Evolutionary conservation across 371 early-diverging fungal genomes (phyloP).

Genomic region (Mortierella sp.): DNA sequence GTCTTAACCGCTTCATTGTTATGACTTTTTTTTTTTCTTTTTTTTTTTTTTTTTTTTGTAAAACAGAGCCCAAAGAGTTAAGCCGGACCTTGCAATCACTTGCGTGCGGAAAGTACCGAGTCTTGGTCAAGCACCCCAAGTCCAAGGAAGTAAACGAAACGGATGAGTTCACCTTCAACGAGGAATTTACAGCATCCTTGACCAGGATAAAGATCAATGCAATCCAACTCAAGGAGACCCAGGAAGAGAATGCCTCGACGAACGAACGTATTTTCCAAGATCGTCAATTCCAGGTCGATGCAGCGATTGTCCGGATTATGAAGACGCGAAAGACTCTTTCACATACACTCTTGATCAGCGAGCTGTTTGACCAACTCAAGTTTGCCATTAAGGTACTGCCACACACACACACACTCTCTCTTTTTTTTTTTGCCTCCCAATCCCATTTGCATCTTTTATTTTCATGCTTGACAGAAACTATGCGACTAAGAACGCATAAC

Average conservation of each 20-base stretch:
- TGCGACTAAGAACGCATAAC: no score
- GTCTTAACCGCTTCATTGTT: not conserved
- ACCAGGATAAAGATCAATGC: slow-evolving; percentile 83
- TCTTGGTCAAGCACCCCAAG: slow-evolving; percentile 74
- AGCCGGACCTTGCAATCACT: slow-evolving; percentile 84
- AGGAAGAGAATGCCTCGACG: slow-evolving; percentile 78
- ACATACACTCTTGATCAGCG: slow-evolving; percentile 76
- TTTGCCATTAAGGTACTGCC: slow-evolving; percentile 83
- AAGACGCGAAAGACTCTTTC: slow-evolving; percentile 81
- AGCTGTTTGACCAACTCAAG: slow-evolving; percentile 78
- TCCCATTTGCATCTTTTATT: not conserved
- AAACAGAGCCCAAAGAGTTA: slow-evolving; percentile 78
- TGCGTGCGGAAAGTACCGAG: slow-evolving; percentile 80
- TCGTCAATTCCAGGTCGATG: slow-evolving; percentile 89
- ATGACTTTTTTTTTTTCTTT: not conserved
- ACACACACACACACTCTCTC: no score
- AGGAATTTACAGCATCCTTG: slow-evolving; percentile 68
- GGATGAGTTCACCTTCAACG: slow-evolving; percentile 76
- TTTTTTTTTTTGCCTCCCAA: no score
- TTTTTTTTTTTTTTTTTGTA: not conserved
- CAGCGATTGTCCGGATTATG: slow-evolving; percentile 95
- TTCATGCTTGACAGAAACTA: no score
- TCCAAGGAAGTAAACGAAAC: slow-evolving; percentile 64
- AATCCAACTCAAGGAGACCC: slow-evolving; percentile 79
- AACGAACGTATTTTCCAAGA: slow-evolving; percentile 81